phyloP scores from a whole-genome alignment of 495 filamentous ascomycete species.

The Friedmanniomyces simplex region DNA sequence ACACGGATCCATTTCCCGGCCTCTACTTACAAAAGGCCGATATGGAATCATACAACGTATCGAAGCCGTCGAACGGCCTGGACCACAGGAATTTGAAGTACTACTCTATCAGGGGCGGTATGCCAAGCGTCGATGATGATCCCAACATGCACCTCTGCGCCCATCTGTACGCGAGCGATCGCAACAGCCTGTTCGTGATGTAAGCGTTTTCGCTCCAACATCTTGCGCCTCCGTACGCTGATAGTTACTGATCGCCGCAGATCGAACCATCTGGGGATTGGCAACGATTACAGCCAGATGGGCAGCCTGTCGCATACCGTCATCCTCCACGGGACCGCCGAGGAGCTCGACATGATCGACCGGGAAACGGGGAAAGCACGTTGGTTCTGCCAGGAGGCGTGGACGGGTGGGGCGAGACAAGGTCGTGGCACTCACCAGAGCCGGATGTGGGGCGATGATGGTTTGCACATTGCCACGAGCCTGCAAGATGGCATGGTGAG shows the following conservation, averaged over 20 bases:
- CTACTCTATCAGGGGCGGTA: constrained; percentile 42
- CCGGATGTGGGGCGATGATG: constrained; percentile 49
- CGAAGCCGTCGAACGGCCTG: constrained; percentile 31
- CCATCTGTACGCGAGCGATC: constrained; percentile 58
- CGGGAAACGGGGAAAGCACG: constrained; percentile 35
- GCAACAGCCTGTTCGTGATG: constrained; percentile 56
- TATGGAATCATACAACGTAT: constrained; percentile 45
- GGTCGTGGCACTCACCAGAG: constrained; percentile 52
- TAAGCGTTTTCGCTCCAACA: background rate
- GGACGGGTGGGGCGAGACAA: constrained; percentile 45
- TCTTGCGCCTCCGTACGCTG: background rate
- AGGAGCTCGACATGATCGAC: constrained; percentile 20
- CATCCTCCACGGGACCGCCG: constrained; percentile 43
- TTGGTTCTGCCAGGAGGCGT: constrained; percentile 62
- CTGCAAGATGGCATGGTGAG: constrained; percentile 24
- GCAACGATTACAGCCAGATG: constrained; percentile 39
- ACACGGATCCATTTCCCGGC: constrained; percentile 40
- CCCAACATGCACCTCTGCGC: constrained; percentile 50
- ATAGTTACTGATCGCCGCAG: background rate
- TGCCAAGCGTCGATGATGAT: constrained; percentile 13
- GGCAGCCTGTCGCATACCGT: constrained; percentile 53
- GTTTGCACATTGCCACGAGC: constrained; percentile 19
- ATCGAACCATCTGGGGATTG: constrained; percentile 48
- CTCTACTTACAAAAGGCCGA: constrained; percentile 55
- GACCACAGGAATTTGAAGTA: constrained; percentile 49